Conservation (phyloP, 495 filamentous ascomycete genomes). For the Tuber melanosporum region DNA sequence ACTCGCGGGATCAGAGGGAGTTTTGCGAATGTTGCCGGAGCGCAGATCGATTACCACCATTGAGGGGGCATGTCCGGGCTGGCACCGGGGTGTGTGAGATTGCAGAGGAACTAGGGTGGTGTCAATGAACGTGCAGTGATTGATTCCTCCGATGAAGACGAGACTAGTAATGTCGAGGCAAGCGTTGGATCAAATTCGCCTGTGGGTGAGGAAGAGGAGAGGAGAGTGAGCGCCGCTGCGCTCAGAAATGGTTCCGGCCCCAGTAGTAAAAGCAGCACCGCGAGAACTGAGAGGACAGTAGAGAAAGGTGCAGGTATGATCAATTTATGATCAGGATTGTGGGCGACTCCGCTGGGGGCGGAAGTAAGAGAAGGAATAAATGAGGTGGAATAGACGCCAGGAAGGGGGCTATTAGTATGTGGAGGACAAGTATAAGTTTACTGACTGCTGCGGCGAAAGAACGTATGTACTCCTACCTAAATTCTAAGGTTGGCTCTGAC, state of each 20-base stretch:
- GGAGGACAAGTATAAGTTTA: conserved; percentile 50
- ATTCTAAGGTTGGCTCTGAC: too few relatives aligned
- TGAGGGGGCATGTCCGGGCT: too few relatives aligned
- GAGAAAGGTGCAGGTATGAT: conserved; percentile 21
- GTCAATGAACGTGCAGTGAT: conserved; percentile 43
- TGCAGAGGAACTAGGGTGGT: conserved; percentile 58
- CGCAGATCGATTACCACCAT: too few relatives aligned
- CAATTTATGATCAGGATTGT: conserved; percentile 32
- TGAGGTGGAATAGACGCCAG: conserved; percentile 33
- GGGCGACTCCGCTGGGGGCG: conserved; percentile 31
- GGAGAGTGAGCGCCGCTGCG: conserved; percentile 35
- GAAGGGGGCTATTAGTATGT: conserved; percentile 30
- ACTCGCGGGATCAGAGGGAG: too few relatives aligned
- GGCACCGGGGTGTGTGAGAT: conserved; percentile 46
- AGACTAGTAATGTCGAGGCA: conserved; percentile 42
- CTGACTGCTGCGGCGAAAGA: conserved; percentile 46
- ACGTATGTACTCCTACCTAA: too few relatives aligned
- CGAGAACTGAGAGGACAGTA: background rate
- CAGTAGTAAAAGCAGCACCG: background rate
- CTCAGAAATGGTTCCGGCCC: background rate
- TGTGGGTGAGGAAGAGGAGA: conserved; percentile 48
- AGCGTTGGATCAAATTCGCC: conserved; percentile 40
- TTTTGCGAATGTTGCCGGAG: too few relatives aligned
- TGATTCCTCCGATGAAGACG: conserved; percentile 52
- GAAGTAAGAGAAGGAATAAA: conserved; percentile 42